Evolutionary conservation across 31 red algal genomes (phyloP).

Genomic region (Bonnemaisonia californica): DNA sequence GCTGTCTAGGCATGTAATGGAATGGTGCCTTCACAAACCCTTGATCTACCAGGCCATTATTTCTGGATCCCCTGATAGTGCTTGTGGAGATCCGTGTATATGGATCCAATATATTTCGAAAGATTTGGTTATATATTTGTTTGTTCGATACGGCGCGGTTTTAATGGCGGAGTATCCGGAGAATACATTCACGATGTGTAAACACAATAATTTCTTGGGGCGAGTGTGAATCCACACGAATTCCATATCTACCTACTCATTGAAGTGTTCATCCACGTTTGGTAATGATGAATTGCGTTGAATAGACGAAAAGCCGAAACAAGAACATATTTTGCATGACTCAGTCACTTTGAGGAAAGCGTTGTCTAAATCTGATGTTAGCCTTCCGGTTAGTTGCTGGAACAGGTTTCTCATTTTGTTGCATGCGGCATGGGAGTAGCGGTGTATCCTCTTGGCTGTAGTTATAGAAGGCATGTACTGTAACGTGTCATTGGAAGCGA

Average conservation of each 20-base stretch:
- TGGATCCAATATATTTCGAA: too few species aligned
- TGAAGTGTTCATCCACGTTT: constrained; percentile 35
- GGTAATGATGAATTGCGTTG: constrained; percentile 31
- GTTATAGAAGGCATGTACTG: too few species aligned
- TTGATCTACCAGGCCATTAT: background rate
- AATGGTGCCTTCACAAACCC: background rate
- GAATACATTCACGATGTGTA: constrained; percentile 19
- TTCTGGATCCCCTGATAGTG: constrained; percentile 28
- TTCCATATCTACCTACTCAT: constrained; percentile 17
- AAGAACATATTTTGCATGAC: too few species aligned
- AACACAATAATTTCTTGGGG: background rate
- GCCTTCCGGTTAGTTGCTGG: background rate
- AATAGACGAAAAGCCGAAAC: too few species aligned
- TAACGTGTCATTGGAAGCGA: too few species aligned
- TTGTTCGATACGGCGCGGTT: too few species aligned
- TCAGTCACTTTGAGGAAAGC: too few species aligned
- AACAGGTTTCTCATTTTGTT: background rate
- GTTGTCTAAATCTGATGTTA: background rate
- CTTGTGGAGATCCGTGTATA: too few species aligned
- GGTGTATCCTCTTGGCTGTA: constrained; percentile 14
- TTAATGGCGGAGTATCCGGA: too few species aligned
- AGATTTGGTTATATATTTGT: too few species aligned
- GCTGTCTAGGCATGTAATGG: constrained; percentile 25
- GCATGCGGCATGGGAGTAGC: background rate
- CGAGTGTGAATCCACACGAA: background rate